Conservation (phyloP, 768 basidiomycete genomes). For the Boletus tomentosulus region DNA sequence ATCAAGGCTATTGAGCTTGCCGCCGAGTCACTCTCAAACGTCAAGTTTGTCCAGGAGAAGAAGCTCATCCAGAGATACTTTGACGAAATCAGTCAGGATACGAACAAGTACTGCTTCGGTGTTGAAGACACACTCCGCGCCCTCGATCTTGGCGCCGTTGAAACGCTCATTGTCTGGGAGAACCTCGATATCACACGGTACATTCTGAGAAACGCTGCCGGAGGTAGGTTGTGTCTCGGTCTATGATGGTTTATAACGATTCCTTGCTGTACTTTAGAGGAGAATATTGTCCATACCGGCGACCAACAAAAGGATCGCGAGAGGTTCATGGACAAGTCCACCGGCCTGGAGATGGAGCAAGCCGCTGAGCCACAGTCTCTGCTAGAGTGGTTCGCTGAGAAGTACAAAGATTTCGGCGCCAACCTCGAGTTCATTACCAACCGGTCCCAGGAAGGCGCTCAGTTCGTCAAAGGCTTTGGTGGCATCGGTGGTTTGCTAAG, state of each 20-base stretch:
- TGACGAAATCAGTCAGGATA: slow-evolving; percentile 98
- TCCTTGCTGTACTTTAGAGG: slow-evolving; percentile 49
- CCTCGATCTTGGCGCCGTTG: slow-evolving; percentile 92
- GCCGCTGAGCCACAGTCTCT: slow-evolving; percentile 74
- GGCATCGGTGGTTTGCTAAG: slow-evolving; percentile 94
- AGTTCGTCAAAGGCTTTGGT: slow-evolving; percentile 98
- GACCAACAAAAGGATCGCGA: slow-evolving; percentile 91
- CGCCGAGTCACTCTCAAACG: slow-evolving; percentile 92
- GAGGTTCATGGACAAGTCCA: slow-evolving; percentile 94
- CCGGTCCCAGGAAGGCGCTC: slow-evolving; percentile 93
- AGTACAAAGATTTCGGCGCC: slow-evolving; percentile 97
- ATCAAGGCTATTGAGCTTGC: slow-evolving; percentile 91
- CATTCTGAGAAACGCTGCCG: slow-evolving; percentile 85
- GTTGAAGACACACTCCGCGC: slow-evolving; percentile 95
- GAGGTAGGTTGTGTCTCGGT: slow-evolving; percentile 46
- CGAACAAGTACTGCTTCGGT: slow-evolving; percentile 95
- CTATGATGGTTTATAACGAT: background rate
- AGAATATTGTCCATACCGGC: slow-evolving; percentile 73
- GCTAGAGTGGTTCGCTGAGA: slow-evolving; percentile 98
- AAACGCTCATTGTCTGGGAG: slow-evolving; percentile 98
- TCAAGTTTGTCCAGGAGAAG: slow-evolving; percentile 99
- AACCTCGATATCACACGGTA: slow-evolving; percentile 91
- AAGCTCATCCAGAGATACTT: slow-evolving; percentile 97
- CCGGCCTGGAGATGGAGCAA: slow-evolving; percentile 94
- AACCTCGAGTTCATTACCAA: slow-evolving; percentile 95